Conservation (phyloP, 2,329 filamentous ascomycete species). For the Fonsecaea pedrosoi region DNA sequence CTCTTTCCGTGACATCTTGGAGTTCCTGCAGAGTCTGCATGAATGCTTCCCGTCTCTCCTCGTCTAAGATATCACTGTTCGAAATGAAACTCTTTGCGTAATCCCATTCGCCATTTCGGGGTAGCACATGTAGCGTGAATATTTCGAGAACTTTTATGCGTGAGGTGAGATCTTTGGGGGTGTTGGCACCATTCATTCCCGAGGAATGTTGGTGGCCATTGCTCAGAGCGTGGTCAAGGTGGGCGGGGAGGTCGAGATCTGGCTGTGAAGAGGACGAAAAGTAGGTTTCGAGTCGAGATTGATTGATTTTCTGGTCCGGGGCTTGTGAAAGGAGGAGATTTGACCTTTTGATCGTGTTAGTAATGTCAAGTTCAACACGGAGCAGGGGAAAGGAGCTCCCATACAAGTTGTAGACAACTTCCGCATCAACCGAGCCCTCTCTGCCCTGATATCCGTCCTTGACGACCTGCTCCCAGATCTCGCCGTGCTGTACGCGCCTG, state of each 20-base stretch:
- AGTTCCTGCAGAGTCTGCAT: constrained; percentile 82
- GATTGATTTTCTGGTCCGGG: constrained; percentile 80
- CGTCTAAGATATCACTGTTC: constrained; percentile 84
- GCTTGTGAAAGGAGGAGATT: constrained; percentile 92
- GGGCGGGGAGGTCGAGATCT: constrained; percentile 67
- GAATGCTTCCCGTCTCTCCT: constrained; percentile 88
- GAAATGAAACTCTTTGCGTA: constrained; percentile 91
- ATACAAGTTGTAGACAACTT: constrained; percentile 73
- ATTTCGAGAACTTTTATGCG: constrained; percentile 92
- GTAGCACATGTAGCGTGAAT: constrained; percentile 93
- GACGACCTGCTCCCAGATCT: constrained; percentile 94
- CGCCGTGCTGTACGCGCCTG: constrained; percentile 82
- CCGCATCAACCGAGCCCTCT: constrained; percentile 90
- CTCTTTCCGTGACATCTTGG: constrained; percentile 74
- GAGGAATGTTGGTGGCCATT: constrained; percentile 47
- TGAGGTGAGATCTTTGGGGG: constrained; percentile 81
- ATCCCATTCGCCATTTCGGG: constrained; percentile 93
- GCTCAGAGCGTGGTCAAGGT: constrained; percentile 57
- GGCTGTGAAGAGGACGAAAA: constrained; percentile 78
- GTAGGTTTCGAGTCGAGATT: constrained; percentile 86
- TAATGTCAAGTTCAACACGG: not conserved
- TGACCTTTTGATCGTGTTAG: constrained; percentile 66
- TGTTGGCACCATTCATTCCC: constrained; percentile 71
- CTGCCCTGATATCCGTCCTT: constrained; percentile 83
- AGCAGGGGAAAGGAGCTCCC: constrained; percentile 34